Base-by-base conservation (phyloP, 164 flowering plant species). In the Stephania japonica region DNA sequence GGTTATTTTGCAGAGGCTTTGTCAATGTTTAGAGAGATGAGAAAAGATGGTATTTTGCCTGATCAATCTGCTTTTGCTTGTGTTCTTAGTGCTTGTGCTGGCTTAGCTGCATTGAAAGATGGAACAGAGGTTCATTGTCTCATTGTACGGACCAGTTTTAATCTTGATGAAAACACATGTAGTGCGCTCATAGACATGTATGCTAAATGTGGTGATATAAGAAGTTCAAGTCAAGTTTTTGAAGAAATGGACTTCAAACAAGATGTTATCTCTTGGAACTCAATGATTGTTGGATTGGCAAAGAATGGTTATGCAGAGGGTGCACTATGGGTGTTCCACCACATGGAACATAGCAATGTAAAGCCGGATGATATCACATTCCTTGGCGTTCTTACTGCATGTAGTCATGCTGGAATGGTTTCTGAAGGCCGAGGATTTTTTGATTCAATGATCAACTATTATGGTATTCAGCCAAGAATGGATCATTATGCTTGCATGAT, bases 11-110 rank as follows among this genome's bases (percentile, higher is more conserved):
- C 77, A 74, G 90, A 88, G 78, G 97, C 91, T 69, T 79, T 92
- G 71, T 71, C 63, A 26, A 72, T 84, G 12, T 92, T 84, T 77
- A 72, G 63, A 70, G 88, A 85, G 80, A 92, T 94, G 97, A 85
- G 82, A 10, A 77, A 72, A 6, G 69, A 77, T 70, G 76, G 83
- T 81, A 85, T 70, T 41, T 56, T 81, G 65, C 89, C 91, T 5
- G 98, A 94, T 77, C 97, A 94, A 82, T 97, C 97, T 69, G 87
- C 97, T 73, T 92, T 87, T 86, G 91, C 83, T 12, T 83, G 89
- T 76, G 83, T 86, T 38, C 94, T 94, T 25, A 86, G 79, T 79
- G 92, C 92, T 65, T 91, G 95, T 79, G 84, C 95, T 24, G 59
- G 79, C 23, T 79, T 84, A 73, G 86, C 97, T 75, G 84, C 94